These are phyloP conservation scores for Rosa rugosa DNA, from an alignment of 306 rosid species.

Conservation along the genomic window DNA sequence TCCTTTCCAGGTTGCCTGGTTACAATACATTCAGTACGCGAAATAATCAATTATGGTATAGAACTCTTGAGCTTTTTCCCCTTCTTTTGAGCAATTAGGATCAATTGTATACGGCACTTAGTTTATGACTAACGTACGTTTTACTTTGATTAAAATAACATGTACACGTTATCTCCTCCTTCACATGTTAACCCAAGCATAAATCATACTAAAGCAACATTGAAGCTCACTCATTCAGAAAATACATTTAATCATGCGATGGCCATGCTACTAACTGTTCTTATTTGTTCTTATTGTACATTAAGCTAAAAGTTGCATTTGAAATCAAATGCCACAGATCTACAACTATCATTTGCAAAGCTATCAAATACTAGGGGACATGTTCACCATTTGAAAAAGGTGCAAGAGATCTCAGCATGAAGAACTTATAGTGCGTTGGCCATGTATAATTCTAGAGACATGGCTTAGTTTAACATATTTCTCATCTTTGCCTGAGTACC, in stretches of 20 bases:
- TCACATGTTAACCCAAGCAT: background rate
- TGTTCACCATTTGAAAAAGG: constrained; percentile 10
- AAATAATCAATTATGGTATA: background rate
- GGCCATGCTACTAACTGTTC: background rate
- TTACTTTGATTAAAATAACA: background rate
- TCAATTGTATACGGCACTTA: background rate
- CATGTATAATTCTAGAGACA: constrained; percentile 83
- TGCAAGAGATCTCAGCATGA: background rate
- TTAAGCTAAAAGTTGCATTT: background rate
- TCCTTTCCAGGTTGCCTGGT: background rate
- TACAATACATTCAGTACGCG: background rate
- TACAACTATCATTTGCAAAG: background rate
- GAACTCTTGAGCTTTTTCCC: no score
- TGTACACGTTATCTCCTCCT: background rate
- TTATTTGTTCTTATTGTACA: background rate
- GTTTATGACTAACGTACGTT: background rate
- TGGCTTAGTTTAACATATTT: constrained; percentile 78
- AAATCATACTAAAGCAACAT: background rate
- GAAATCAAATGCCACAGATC: background rate
- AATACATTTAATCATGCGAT: background rate
- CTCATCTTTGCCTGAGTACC: constrained; percentile 92
- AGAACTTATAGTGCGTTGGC: constrained; percentile 79
- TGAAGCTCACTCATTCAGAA: constrained; percentile 1
- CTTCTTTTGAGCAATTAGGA: background rate
- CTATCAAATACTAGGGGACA: background rate